Percentiles rank a stretch among this genome's conserved stretches.
These are phyloP conservation scores for Diplogelasinospora grovesii DNA, from an alignment of 495 filamentous ascomycete genomes.

Conservation along the genomic window DNA sequence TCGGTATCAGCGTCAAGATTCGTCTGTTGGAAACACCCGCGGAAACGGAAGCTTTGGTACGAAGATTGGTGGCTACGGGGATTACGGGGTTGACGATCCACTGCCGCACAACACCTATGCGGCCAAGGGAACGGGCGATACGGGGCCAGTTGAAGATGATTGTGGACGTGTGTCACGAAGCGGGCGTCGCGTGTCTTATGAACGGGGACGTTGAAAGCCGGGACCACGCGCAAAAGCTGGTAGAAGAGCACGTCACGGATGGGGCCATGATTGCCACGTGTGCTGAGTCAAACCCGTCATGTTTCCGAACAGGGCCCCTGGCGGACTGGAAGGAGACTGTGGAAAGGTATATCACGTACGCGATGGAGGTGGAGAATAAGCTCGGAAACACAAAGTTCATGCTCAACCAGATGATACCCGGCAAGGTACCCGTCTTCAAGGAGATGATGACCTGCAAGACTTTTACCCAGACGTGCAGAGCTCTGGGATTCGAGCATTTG, in stretches of 20 bases:
- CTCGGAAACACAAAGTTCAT: slow-evolving; percentile 88
- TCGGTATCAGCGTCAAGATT: slow-evolving; percentile 95
- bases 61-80: slow-evolving; percentile 68
- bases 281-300: slow-evolving; percentile 82
- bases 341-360: slow-evolving; percentile 60
- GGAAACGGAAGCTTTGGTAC: slow-evolving; percentile 66
- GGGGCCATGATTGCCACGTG: slow-evolving; percentile 95
- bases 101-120: slow-evolving; percentile 94
- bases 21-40: slow-evolving; percentile 71
- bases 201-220: slow-evolving; percentile 82
- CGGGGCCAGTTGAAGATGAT: slow-evolving; percentile 81
- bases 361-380: slow-evolving; percentile 73
- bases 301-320: slow-evolving; percentile 58
- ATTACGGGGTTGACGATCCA: slow-evolving; percentile 91
- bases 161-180: slow-evolving; percentile 64
- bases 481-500: slow-evolving; percentile 52
- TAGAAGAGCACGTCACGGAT: slow-evolving; percentile 71
- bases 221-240: slow-evolving; percentile 59
- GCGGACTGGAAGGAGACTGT: slow-evolving; percentile 69
- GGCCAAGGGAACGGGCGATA: slow-evolving; percentile 79
- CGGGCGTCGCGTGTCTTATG: slow-evolving; percentile 84
- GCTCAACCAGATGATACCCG: slow-evolving; percentile 76
- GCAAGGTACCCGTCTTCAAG: slow-evolving; percentile 57
- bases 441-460: slow-evolving; percentile 50
- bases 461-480: slow-evolving; percentile 57